phyloP scores from a whole-genome alignment of 345 rosid genomes.

The Hypericum androsaemum region DNA sequence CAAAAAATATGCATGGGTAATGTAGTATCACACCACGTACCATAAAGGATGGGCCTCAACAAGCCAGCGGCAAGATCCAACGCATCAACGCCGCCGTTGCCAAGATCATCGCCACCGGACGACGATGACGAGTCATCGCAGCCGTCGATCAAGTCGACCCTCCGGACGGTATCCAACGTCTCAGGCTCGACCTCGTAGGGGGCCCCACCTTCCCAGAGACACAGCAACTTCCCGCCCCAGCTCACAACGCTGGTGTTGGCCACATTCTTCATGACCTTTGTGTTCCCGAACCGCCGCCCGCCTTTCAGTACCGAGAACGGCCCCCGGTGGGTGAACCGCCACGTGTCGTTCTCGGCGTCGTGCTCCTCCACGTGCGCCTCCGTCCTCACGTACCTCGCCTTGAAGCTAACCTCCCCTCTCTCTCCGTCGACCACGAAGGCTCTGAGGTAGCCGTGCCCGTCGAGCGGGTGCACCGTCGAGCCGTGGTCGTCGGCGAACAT shows the following conservation, averaged over 20 bases:
- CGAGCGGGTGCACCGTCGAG: constrained; percentile 83
- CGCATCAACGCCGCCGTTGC: constrained; percentile 6
- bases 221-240: constrained; percentile 69
- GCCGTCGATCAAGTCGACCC: constrained; percentile 33
- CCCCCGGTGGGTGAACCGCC: constrained; percentile 75
- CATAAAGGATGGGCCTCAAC: constrained; percentile 60
- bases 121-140: constrained; percentile 10
- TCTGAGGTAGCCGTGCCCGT: constrained; percentile 84
- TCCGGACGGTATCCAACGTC: constrained; percentile 63
- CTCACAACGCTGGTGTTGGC: constrained; percentile 76
- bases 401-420: constrained; percentile 37
- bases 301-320: constrained; percentile 78
- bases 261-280: constrained; percentile 90
- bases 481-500: constrained; percentile 79
- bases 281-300: constrained; percentile 60
- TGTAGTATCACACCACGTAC: constrained; percentile 21
- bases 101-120: constrained; percentile 5
- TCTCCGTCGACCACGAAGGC: constrained; percentile 49
- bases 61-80: constrained; percentile 56
- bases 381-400: constrained; percentile 70
- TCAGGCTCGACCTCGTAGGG: constrained; percentile 71
- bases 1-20: too few species aligned
- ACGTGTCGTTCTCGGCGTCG: constrained; percentile 51
- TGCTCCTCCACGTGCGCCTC: constrained; percentile 84
- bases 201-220: constrained; percentile 93